Percentiles rank a stretch among this genome's conserved stretches.
Conservation (phyloP, 2,329 filamentous ascomycete species). For the Pseudogymnoascus sp. region DNA sequence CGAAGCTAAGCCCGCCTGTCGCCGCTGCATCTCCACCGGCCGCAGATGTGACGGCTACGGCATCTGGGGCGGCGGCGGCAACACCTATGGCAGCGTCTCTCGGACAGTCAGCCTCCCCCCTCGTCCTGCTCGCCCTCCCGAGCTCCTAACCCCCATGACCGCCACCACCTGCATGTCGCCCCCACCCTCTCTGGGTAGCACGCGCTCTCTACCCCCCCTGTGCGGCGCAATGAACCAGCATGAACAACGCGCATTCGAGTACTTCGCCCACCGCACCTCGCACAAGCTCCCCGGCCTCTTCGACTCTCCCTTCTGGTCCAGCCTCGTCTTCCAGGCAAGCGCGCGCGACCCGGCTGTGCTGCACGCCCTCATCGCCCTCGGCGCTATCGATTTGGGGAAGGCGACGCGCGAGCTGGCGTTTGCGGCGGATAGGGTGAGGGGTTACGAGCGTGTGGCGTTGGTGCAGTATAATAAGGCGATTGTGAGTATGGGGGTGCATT, state of each 20-base stretch:
- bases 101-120: constrained; percentile 17
- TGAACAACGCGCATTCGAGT: constrained; percentile 34
- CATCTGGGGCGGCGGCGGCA: constrained; percentile 21
- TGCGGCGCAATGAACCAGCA: constrained; percentile 32
- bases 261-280: constrained; percentile 42
- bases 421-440: constrained; percentile 26
- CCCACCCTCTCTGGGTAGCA: constrained; percentile 33
- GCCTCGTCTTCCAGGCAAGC: constrained; percentile 33
- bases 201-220: constrained; percentile 30
- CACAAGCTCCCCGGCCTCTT: constrained; percentile 35
- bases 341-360: constrained; percentile 31
- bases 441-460: constrained; percentile 32
- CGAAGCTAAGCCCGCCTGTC: constrained; percentile 45
- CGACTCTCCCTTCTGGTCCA: constrained; percentile 34
- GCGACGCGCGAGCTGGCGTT: background rate
- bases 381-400: constrained; percentile 30
- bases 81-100: constrained; percentile 4
- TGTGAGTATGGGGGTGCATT: constrained; percentile 31
- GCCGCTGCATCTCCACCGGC: constrained; percentile 39
- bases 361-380: constrained; percentile 36
- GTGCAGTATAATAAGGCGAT: constrained; percentile 47
- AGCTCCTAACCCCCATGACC: constrained; percentile 16
- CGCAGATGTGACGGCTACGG: constrained; percentile 40
- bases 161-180: constrained; percentile 30
- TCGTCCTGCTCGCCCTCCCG: constrained; percentile 16